Evolutionary conservation across 2,329 filamentous ascomycete genomes (phyloP).

Genomic region (Alternaria postmessia): DNA sequence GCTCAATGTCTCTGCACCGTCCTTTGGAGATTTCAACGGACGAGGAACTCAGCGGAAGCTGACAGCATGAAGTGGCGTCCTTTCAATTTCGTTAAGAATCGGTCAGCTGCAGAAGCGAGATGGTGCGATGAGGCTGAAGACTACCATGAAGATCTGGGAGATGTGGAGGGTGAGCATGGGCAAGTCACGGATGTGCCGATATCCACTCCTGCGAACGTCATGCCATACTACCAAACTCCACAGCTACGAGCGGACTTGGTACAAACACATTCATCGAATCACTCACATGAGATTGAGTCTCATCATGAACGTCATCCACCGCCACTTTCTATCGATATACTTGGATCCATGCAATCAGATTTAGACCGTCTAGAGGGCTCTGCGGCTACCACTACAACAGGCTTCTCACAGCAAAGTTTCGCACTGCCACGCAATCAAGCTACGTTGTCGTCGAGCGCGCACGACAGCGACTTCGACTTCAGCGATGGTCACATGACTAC

Average conservation of each 20-base stretch:
- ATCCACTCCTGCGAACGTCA: slow-evolving; percentile 4
- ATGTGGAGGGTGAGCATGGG: background rate
- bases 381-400: slow-evolving; percentile 27
- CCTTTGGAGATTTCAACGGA: slow-evolving; percentile 51
- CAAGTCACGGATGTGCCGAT: slow-evolving; percentile 1
- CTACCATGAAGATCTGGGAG: slow-evolving; percentile 17
- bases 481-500: slow-evolving; percentile 51
- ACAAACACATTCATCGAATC: slow-evolving; percentile 13
- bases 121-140: slow-evolving; percentile 27
- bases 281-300: slow-evolving; percentile 26
- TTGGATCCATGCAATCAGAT: slow-evolving; percentile 33
- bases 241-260: slow-evolving; percentile 24
- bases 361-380: slow-evolving; percentile 35
- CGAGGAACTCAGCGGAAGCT: slow-evolving; percentile 30
- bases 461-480: slow-evolving; percentile 53
- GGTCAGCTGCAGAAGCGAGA: slow-evolving; percentile 14
- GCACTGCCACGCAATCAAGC: slow-evolving; percentile 34
- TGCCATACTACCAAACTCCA: slow-evolving; percentile 26
- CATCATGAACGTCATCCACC: slow-evolving; percentile 24
- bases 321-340: slow-evolving; percentile 38
- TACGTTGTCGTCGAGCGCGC: slow-evolving; percentile 21
- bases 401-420: slow-evolving; percentile 39
- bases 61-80: slow-evolving; percentile 49
- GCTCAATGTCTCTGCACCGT: slow-evolving; percentile 45
- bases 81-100: slow-evolving; percentile 29